phyloP scores from a whole-genome alignment of 2,329 filamentous ascomycete genomes.

The Ophiocordyceps sinensis region DNA sequence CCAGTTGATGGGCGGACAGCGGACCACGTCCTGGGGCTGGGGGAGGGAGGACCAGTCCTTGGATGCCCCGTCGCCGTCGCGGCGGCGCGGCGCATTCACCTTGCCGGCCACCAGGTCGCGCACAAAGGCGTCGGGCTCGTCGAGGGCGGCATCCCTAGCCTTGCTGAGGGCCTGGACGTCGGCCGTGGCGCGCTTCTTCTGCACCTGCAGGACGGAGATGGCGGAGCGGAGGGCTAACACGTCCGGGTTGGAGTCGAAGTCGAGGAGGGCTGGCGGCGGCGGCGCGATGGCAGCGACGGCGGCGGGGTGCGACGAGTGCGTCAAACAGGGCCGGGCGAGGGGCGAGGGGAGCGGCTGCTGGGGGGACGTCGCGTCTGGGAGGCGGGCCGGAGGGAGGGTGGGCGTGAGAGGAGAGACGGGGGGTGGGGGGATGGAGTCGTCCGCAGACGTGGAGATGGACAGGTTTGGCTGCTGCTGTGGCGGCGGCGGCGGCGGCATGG shows the following conservation, averaged over 20 bases:
- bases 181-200: slow-evolving; percentile 60
- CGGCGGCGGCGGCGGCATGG: not conserved
- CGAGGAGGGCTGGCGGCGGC: slow-evolving; percentile 36
- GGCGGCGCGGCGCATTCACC: slow-evolving; percentile 23
- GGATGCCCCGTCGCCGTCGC: slow-evolving; percentile 15
- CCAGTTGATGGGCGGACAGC: slow-evolving; percentile 88
- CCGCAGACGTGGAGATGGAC: not conserved
- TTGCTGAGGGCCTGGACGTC: slow-evolving; percentile 59
- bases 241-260: slow-evolving; percentile 60
- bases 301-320: slow-evolving; percentile 29
- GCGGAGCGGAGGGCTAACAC: slow-evolving; percentile 75
- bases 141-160: slow-evolving; percentile 56
- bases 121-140: slow-evolving; percentile 58
- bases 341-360: slow-evolving; percentile 6
- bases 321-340: slow-evolving; percentile 18
- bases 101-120: slow-evolving; percentile 51
- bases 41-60: slow-evolving; percentile 52
- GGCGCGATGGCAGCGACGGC: slow-evolving; percentile 24
- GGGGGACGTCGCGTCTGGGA: slow-evolving; percentile 9
- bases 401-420: slow-evolving; percentile 42
- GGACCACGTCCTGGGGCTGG: slow-evolving; percentile 64
- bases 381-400: slow-evolving; percentile 24
- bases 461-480: not conserved
- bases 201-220: slow-evolving; percentile 75
- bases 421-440: slow-evolving; percentile 29